Evolutionary conservation across 352 stramenopile species (phyloP), one percentile per base, ranked within the genome.

Genomic region (Globisporangium megalacanthum): DNA sequence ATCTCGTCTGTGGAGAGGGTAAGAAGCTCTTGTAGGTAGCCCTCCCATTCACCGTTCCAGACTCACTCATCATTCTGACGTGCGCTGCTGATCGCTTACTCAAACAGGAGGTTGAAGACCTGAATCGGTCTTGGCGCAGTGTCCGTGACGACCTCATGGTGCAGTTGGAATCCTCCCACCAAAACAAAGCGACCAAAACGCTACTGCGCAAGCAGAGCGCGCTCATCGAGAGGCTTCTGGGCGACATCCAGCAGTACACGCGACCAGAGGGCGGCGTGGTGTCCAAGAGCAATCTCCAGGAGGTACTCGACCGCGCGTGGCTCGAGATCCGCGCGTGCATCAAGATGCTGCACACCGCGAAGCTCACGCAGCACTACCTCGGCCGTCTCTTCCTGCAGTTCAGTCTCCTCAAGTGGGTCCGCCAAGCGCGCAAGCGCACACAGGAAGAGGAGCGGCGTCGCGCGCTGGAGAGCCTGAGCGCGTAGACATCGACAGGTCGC

Each of bases 301-400:
- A 31, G 31, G 20, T 29, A 25, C 61, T 78, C 11, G 55, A 46
- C 1, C 69, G 69, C 39, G 69, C 75, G 51, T 89, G 79, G 76
- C 72, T 76, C 15, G 79, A 89, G 58, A 70, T 86, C 31, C 77
- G 76, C 11, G 68, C 61, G 17, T 89, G 79, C 52, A 73, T 75
- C 62, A 84, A 83, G 67, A 75, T 86, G 65, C 48, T 89, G 42
- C 72, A 89, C 62, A 68, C 70, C 8, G 79, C 79, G 36, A 84
- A 83, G 52, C 68, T 86, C 65, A 86, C 76, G n/a, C 77, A 89
- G 49, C 74, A 86, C 50, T 87, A 84, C 52, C 69, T 89, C 49
- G 86, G 76, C 53, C 72, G 73, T 0, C 62, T 87, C 31, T 86
- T 80, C 48, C 72, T 89, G 48, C 76, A 81, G 54, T 75, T 69